phyloP scores from a whole-genome alignment of 129 eudicot species.

The Arctium minus region DNA sequence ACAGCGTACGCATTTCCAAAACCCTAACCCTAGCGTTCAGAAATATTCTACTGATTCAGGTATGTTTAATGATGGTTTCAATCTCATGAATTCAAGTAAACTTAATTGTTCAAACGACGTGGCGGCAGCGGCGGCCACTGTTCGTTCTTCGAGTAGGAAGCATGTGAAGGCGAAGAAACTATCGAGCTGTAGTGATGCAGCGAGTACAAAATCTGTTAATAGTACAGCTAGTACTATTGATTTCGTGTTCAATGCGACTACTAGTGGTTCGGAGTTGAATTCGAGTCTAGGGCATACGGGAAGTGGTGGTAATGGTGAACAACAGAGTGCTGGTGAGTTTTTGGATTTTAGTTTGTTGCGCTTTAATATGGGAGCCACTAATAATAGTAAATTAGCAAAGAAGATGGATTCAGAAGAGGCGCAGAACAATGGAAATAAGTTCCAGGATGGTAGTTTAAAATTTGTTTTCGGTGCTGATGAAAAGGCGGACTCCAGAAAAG shows the following conservation, averaged over 20 bases:
- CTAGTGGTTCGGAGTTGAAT: slow-evolving; percentile 9
- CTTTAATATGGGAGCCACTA: slow-evolving; percentile 11
- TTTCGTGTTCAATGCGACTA: slow-evolving; percentile 21
- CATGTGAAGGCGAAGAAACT: slow-evolving; percentile 49
- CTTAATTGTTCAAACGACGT: slow-evolving; percentile 31
- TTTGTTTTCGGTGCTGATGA: slow-evolving; percentile 18
- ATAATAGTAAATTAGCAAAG: slow-evolving; percentile 1
- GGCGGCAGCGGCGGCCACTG: not conserved
- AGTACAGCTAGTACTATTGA: not conserved
- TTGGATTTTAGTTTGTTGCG: slow-evolving; percentile 23
- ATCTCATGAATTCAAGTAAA: slow-evolving; percentile 8
- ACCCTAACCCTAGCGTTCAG: slow-evolving; percentile 36
- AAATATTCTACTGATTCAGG: slow-evolving; percentile 28
- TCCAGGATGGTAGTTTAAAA: slow-evolving; percentile 13
- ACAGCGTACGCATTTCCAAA: slow-evolving; percentile 30
- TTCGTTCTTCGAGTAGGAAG: slow-evolving; percentile 43
- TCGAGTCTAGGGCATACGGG: slow-evolving; percentile 20
- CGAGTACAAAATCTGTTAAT: slow-evolving; percentile 4
- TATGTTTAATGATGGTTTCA: slow-evolving; percentile 22
- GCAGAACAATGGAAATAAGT: slow-evolving; percentile 1
- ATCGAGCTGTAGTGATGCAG: slow-evolving; percentile 15
- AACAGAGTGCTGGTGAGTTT: slow-evolving; percentile 15
- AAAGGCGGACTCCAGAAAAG: not conserved
- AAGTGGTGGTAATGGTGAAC: slow-evolving; percentile 20
- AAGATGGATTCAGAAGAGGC: slow-evolving; percentile 11